A percentile compares a stretch with the other conserved stretches of the same genome.
Conservation (phyloP, 2,329 filamentous ascomycete genomes). For the Fusarium napiforme region DNA sequence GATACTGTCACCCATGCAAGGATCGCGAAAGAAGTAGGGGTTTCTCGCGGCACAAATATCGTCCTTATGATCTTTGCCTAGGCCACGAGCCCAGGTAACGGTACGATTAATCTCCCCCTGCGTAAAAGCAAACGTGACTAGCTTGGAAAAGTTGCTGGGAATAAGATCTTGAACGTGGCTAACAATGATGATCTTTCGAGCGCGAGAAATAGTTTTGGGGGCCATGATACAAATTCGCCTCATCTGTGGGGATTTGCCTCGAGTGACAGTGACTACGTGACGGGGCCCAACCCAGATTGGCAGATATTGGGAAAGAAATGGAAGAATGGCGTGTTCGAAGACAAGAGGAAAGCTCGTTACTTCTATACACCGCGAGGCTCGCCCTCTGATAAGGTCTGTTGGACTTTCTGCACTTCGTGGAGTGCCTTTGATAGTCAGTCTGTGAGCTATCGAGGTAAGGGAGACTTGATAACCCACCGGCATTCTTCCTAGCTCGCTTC, state of each 20-base stretch:
- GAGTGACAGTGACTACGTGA: conserved; percentile 53
- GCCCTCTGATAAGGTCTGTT: conserved; percentile 43
- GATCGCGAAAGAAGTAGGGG: conserved; percentile 55
- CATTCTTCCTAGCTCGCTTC: conserved; percentile 48
- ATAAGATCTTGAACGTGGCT: conserved; percentile 56
- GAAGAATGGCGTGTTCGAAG: conserved; percentile 57
- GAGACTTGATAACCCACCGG: conserved; percentile 31
- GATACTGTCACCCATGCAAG: conserved; percentile 60
- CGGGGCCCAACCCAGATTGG: conserved; percentile 55
- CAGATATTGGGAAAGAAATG: conserved; percentile 56
- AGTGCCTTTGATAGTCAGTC: conserved; percentile 38
- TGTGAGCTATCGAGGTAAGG: neutral
- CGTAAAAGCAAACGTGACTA: conserved; percentile 53
- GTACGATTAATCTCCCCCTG: conserved; percentile 51
- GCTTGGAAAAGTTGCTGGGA: conserved; percentile 46
- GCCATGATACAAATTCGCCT: conserved; percentile 57
- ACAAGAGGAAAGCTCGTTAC: conserved; percentile 53
- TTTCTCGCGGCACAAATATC: conserved; percentile 56
- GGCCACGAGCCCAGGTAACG: conserved; percentile 54
- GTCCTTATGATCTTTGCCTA: conserved; percentile 52
- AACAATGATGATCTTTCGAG: conserved; percentile 53
- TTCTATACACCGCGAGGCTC: conserved; percentile 47
- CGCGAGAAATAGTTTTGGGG: conserved; percentile 47
- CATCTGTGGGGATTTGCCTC: conserved; percentile 49
- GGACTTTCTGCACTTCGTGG: conserved; percentile 49